Evolutionary conservation across 2,329 filamentous ascomycete species (phyloP), one percentile per base, ranked within the genome.

Genomic region (Penicillium polonicum): DNA sequence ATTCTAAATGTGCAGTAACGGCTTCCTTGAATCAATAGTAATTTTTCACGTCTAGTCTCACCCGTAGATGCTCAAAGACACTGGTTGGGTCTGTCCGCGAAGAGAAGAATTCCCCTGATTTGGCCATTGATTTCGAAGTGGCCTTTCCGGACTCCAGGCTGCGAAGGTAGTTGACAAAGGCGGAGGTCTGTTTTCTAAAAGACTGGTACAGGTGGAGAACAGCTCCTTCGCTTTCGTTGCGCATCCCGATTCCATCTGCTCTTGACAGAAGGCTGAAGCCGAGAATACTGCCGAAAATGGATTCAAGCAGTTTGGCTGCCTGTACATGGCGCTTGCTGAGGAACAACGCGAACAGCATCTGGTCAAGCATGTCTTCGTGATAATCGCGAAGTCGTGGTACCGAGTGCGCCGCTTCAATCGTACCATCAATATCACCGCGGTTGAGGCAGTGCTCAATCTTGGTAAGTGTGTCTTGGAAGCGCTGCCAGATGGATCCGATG

Each of bases 251-350:
- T 2, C 72, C 72, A 59, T 76, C 63, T 59, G 64, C 62, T 60
- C 67, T 71, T 49, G 69, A 74, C 36, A 75, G 60, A 43, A 73
- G 69, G 54, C 87, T 85, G 68, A 94, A 94, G 13, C 81, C 78
- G 12, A 96, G 77, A n/a, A 96, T 83, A 0, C 85, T 74, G 1
- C 80, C 79, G 62, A 95, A 93, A 2, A 93, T 89, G 19, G 89
- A 88, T 60, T 95, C 89, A 0, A 96, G 76, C 0, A 95, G 76
- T 39, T 83, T 83, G 61, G 92, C 79, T 0, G 92, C 84, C 1
- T 90, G 87, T 58, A 85, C 81, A 71, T 96, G 91, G 36, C 89
- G 81, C 67, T 89, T 90, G 58, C 89, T 83, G 3, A 96, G 77
- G 15, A 96, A 81, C 0, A 94, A 77, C 0, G 85, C 85, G 60